Base-by-base conservation (phyloP, 768 basidiomycete genomes). In the Paxillus rubicundulus region DNA sequence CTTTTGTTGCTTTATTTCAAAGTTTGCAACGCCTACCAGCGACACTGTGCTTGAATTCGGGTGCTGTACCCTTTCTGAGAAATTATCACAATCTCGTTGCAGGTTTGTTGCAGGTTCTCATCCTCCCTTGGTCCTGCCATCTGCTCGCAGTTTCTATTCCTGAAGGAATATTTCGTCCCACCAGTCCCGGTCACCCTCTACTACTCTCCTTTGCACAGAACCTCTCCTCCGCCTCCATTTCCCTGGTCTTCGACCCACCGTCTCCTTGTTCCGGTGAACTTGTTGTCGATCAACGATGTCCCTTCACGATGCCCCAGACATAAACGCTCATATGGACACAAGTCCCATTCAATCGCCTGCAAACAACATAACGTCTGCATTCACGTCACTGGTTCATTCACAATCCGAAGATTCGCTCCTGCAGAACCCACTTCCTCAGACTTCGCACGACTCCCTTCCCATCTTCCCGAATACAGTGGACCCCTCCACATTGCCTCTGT, bases 381-480 rank as follows among this genome's bases (percentile, higher is more conserved):
- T 56, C 44, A 20, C 54, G 57, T 41, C 49, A 50, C 52, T 54
- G 37, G 45, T 52, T 24, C 45, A 51, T 44, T 33, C 52, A 33
- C 57, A 56, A 37, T 37, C 50, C 40, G 49, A 54, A 38, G 58
- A 59, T 44, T 47, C 55, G n/a, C 54, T 50, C 45, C 42, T 57
- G 42, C 58, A 57, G 56, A 57, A 47, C 41, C 48, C 46, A 30
- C 38, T 50, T 16, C 24, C 49, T 45, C 58, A 49, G 36, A n/a
- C 68, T 38, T 56, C 72, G 45, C 72, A 73, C 47, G 70, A 73
- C 41, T 46, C 69, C 34, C 51, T 62, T 45, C 39, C 72, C 54
- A 57, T 67, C 49, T 78, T 71, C 61, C 53, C 76, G 38, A 66
- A 65, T 56, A 61, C 68, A 49, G 46, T 66, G 33, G 68, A 70